phyloP scores from a whole-genome alignment of 257 asterid genomes.

The Forsythia viridissima region DNA sequence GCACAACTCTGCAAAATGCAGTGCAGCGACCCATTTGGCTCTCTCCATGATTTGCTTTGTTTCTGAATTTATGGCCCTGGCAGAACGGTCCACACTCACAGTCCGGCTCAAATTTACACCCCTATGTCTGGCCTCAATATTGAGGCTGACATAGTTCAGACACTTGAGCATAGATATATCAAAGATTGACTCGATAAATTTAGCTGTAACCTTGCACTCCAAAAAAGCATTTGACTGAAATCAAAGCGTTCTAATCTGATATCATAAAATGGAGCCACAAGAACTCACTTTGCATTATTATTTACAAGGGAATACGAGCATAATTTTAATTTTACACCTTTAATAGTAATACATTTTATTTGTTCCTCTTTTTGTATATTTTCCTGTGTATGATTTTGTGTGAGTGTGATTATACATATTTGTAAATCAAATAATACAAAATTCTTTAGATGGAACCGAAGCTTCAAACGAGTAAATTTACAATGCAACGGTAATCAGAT shows the following conservation, averaged over 20 bases:
- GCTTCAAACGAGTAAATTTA: background rate
- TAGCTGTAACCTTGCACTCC: too few species aligned
- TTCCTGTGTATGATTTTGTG: background rate
- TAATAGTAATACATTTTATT: background rate
- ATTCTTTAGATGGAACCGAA: background rate
- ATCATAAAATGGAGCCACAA: background rate
- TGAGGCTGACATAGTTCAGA: too few species aligned
- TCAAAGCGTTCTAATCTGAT: too few species aligned
- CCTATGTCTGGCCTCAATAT: too few species aligned
- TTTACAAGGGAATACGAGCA: background rate
- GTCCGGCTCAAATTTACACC: too few species aligned
- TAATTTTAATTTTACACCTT: background rate
- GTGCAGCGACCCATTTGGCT: background rate
- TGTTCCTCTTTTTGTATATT: background rate
- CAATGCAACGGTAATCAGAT: constrained; percentile 35
- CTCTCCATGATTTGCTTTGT: too few species aligned
- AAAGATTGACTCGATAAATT: too few species aligned
- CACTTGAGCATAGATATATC: too few species aligned
- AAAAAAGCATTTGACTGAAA: too few species aligned
- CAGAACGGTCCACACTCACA: too few species aligned
- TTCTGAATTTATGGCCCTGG: too few species aligned
- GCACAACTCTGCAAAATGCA: background rate
- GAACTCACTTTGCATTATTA: background rate
- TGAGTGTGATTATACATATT: background rate
- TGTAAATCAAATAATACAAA: background rate